Conservation (phyloP, 441 rosid genomes). For the Croton laevigatus region DNA sequence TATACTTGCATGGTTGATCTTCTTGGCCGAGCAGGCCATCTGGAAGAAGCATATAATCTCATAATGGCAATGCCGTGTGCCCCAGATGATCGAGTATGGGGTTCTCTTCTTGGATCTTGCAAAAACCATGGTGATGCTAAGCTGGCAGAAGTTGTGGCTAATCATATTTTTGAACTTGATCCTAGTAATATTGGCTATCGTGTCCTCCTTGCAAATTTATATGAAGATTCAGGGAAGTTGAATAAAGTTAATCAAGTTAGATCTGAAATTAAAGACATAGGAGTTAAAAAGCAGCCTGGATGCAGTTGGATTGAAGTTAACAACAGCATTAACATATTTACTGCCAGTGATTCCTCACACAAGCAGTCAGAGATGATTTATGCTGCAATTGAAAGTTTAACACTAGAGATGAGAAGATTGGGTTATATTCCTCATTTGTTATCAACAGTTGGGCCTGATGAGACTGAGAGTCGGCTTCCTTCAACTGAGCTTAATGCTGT, state of each 20-base stretch:
- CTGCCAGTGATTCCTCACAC: neutral
- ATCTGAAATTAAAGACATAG: neutral
- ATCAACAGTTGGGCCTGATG: conserved; percentile 5
- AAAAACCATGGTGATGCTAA: neutral
- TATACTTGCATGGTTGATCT: conserved; percentile 53
- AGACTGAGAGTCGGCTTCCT: neutral
- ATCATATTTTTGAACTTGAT: conserved; percentile 10
- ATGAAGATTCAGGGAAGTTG: conserved; percentile 11
- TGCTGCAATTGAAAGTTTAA: conserved; percentile 8
- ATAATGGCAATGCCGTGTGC: conserved; percentile 36
- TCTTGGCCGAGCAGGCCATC: conserved; percentile 40
- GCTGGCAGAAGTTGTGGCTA: conserved; percentile 9
- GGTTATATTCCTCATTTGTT: conserved; percentile 6
- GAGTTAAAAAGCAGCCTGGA: conserved; percentile 10
- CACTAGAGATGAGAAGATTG: conserved; percentile 1
- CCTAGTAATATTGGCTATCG: conserved; percentile 1
- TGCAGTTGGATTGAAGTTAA: conserved; percentile 19
- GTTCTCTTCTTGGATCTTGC: conserved; percentile 41
- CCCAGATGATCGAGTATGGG: conserved; percentile 40
- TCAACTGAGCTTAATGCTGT: neutral
- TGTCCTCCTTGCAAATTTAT: conserved; percentile 8
- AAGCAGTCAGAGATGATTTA: neutral
- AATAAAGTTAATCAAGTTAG: conserved; percentile 2
- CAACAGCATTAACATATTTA: conserved; percentile 12
- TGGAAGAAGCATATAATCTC: conserved; percentile 38